Base-by-base conservation (phyloP, 805 yeast species). In the Kockiozyma suomiensis region DNA sequence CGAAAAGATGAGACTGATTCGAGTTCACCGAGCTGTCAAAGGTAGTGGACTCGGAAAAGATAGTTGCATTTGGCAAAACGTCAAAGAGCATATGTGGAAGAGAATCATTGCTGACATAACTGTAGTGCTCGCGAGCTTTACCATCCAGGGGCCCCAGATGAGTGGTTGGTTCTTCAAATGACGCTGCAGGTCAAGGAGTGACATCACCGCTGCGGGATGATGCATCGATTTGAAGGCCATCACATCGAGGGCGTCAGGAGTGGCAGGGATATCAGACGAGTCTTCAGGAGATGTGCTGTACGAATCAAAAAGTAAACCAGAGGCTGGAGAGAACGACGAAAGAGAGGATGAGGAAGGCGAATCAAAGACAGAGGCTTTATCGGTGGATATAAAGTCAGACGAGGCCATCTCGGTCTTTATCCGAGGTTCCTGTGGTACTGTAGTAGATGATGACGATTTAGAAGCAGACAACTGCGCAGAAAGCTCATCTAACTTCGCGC, bases 171-270 rank as follows among this genome's bases (percentile, higher is more conserved):
- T 28, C 57, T 43, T 55, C 59, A 52, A 62, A 56, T 46, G 65
- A 60, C 66, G 65, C 65, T 60, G 66, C 66, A 43, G 66, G 61
- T 52, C 65, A 13, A 30, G 35, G 33, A 45, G 33, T 51, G 60
- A 52, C 66, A 62, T 37, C 66, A 62, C 48, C 64, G 64, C 66
- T 62, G 66, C 66, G 17, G 66, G 64, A 62, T 62, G 66, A 62
- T 62, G 66, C 66, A 59, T 59, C 66, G 30, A 51, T 56, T 62
- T 52, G 64, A 61, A 58, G 57, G 61, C 61, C 57, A 40, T 33
- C 15, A 21, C 37, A 37, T 50, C 53, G 35, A 32, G 54, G 52
- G 64, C 64, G 64, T 60, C 64, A 25, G 61, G 60, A 45, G 46
- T 54, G 50, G 52, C 21, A 43, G 54, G 51, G 15, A 50, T 21